Percentiles rank a stretch among this genome's conserved stretches.
Evolutionary conservation across 495 filamentous ascomycete species (phyloP).

Genomic region (Trichoderma virens): DNA sequence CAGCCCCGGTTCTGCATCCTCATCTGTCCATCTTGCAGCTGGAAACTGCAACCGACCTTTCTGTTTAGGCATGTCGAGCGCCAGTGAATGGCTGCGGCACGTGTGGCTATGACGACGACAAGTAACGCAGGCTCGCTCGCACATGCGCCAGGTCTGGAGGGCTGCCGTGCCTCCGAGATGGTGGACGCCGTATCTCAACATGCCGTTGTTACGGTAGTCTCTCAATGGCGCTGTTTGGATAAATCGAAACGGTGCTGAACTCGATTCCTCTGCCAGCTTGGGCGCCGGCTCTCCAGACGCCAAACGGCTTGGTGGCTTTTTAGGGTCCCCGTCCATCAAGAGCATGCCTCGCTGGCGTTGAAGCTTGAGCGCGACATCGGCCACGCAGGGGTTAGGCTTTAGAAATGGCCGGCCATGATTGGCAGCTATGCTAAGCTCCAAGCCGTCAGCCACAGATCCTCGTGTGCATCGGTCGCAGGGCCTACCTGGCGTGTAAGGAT

Average conservation of each 20-base stretch:
- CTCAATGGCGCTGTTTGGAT: not conserved
- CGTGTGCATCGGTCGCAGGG: slow-evolving; percentile 6
- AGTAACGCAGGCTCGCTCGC: not conserved
- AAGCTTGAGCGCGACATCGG: slow-evolving; percentile 9
- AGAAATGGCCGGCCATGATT: not conserved
- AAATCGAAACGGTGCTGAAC: not conserved
- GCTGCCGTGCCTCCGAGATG: not conserved
- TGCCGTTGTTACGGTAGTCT: not conserved
- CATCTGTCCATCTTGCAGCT: slow-evolving; percentile 3
- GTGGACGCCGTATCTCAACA: not conserved
- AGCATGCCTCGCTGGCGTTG: not conserved
- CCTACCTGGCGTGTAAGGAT: not conserved
- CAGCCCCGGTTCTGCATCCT: slow-evolving; percentile 4
- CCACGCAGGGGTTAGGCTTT: not conserved
- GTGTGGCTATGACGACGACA: slow-evolving; percentile 2
- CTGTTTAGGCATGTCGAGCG: slow-evolving; percentile 1
- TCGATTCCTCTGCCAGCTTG: not conserved
- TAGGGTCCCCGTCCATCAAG: slow-evolving; percentile 1
- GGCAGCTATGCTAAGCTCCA: not conserved
- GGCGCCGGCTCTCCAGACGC: not conserved
- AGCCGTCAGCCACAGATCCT: slow-evolving; percentile 8
- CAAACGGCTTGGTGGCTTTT: not conserved
- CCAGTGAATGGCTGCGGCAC: not conserved
- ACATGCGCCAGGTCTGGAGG: not conserved
- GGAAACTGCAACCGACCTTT: not conserved